phyloP scores from a whole-genome alignment of 768 basidiomycete species.

The Leccinum variicolor region DNA sequence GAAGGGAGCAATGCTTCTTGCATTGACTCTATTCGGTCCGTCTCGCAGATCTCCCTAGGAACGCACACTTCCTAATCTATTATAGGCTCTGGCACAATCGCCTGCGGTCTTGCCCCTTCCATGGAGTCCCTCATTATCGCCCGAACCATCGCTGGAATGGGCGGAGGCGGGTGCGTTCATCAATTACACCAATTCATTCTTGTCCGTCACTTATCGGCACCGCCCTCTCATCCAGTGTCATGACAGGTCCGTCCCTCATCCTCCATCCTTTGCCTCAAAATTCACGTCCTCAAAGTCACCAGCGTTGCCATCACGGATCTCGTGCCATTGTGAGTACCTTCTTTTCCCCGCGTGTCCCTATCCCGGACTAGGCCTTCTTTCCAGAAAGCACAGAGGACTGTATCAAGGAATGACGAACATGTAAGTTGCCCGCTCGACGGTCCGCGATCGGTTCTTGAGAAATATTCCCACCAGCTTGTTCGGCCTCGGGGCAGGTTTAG shows the following conservation, averaged over 20 bases:
- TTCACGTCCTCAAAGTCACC: conserved; percentile 50
- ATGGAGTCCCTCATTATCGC: conserved; percentile 82
- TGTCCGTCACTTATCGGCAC: conserved; percentile 14
- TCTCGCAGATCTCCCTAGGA: conserved; percentile 16
- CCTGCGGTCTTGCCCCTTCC: conserved; percentile 82
- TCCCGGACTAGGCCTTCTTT: not conserved
- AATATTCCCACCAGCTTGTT: conserved; percentile 52
- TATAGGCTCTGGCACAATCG: conserved; percentile 74
- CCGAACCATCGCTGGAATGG: conserved; percentile 87
- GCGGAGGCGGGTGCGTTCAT: conserved; percentile 76
- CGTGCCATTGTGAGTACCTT: conserved; percentile 69
- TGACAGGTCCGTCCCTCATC: conserved; percentile 59
- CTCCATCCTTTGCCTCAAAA: conserved; percentile 11
- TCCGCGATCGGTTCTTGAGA: conserved; percentile 10
- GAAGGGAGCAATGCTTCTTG: conserved; percentile 84
- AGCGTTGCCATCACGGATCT: conserved; percentile 86
- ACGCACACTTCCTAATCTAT: conserved; percentile 17
- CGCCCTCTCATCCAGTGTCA: conserved; percentile 53
- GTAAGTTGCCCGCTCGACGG: conserved; percentile 39
- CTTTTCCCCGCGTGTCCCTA: conserved; percentile 1
- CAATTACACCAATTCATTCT: not conserved
- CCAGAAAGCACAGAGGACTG: conserved; percentile 78
- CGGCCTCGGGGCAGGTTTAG: conserved; percentile 78
- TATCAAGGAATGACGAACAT: conserved; percentile 92
- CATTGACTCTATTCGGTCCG: conserved; percentile 77